Base-by-base conservation (phyloP, 2,329 filamentous ascomycete genomes). In the Trichoderma koningii region DNA sequence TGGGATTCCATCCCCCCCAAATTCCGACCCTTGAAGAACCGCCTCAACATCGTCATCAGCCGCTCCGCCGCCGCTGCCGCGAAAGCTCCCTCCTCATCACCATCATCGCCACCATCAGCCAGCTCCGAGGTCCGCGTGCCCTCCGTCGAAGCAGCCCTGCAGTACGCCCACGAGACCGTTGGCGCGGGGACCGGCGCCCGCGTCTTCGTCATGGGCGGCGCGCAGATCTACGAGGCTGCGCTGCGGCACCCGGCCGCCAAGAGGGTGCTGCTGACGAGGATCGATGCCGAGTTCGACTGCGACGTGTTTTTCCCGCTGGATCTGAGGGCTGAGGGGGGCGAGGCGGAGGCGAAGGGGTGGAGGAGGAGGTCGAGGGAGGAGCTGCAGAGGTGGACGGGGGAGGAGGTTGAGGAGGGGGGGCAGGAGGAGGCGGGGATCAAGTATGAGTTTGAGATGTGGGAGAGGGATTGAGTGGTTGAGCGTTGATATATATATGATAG, bases 191-290 rank as follows among this genome's bases (percentile, higher is more conserved):
- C 15, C 15, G 41, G 23, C 23, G 84, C 82, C 9, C 84, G 85
- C 70, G 83, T 92, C 3, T 98, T 93, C 76, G 85, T 98, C 50
- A 97, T 99, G 71, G 95, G 95, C 26, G 95, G 95, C 5, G 90
- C 87, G 64, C 89, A 93, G 78, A 89, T 98, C 69, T 99, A 98
- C 77, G 81, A 80, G 45, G 84, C 88, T 23, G 89, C 92, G 15
- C 80, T 98, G 73, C 74, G 78, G 70, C 71, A 87, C 65, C 73
- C 76, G 48, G 82, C 87, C 74, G 81, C 87, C 48, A 83, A 80
- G 70, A 79, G 87, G 47, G 83, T 95, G 63, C 76, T 95, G 67
- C 78, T 94, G 69, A 95, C 91, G 57, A 83, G 85, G 68, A 84
- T 96, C 42, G 73, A 83, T 68, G 79, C 78, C 3, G 89, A 91